Conservation (phyloP, 768 basidiomycete species). For the Pisolithus orientalis region DNA sequence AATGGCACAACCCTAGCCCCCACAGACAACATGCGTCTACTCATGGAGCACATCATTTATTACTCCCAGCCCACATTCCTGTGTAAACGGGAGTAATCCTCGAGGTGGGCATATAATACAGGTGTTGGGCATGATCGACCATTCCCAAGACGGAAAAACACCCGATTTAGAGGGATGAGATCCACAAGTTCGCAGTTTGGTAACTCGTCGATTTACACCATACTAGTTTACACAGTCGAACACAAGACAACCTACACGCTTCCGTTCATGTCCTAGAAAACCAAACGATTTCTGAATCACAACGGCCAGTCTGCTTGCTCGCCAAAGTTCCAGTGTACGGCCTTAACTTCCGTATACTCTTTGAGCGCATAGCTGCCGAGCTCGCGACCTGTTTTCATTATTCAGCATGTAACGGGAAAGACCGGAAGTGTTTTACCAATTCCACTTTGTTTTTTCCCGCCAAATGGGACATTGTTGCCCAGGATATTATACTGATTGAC, state of each 20-base stretch:
- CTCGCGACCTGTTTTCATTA: slow-evolving; percentile 60
- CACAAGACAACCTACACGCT: not conserved
- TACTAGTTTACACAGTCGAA: not conserved
- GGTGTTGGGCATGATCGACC: no score
- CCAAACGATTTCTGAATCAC: slow-evolving; percentile 22
- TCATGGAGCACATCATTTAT: no score
- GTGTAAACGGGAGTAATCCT: no score
- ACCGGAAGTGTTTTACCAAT: slow-evolving; percentile 48
- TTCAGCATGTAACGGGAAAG: slow-evolving; percentile 4
- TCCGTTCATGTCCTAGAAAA: not conserved
- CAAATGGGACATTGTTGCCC: slow-evolving; percentile 88
- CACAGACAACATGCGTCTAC: no score
- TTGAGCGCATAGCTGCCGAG: slow-evolving; percentile 80
- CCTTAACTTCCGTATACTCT: slow-evolving; percentile 78
- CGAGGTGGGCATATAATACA: no score
- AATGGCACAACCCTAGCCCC: no score
- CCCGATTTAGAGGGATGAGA: not conserved
- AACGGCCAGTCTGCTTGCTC: slow-evolving; percentile 77
- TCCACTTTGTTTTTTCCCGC: slow-evolving; percentile 91
- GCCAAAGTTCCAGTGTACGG: slow-evolving; percentile 85
- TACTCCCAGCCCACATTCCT: no score
- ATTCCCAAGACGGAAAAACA: not conserved
- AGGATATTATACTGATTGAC: slow-evolving; percentile 85
- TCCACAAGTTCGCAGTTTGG: not conserved
- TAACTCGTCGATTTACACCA: not conserved